Base-by-base conservation (phyloP, 1,284 basidiomycete species). In the Tilletia caries region DNA sequence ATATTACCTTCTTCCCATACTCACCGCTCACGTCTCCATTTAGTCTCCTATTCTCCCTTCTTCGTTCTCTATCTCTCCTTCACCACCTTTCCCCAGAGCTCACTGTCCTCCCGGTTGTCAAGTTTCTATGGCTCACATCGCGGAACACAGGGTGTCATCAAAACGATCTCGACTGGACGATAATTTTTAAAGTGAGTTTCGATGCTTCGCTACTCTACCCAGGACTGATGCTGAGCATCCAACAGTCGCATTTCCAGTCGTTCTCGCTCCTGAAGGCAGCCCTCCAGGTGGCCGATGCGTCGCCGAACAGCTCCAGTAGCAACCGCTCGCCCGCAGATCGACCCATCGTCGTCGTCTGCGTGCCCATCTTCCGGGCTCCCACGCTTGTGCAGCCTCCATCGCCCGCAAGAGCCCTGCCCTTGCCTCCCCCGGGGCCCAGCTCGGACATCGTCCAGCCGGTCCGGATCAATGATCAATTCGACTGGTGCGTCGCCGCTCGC, bases 261-360 rank as follows among this genome's bases (percentile, higher is more conserved):
- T 72, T 83, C 48, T 73, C 72, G 48, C 74, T 83, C n/a, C 76
- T 83, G 75, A 79, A 80, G 69, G 77, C 81, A 15, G 79, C 79
- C 13, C 68, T 81, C n/a, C 71, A 76, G 66, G 68, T 37, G 66
- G 41, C 29, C 44, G 64, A 12, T 37, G 48, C 48, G 8, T 23
- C 25, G 10, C 48, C 48, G 1, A n/a, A 8, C n/a, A 23, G 8
- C 48, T 23, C 50, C 43, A 29, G 10, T 25, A 25, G 23, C 54
- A 50, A 64, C 27, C 41, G 44, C 20, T 48, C 54, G 12, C 20
- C 54, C 54, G 54, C 54, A 25, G 54, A 71, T 71, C 67, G 71
- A 32, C 75, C 75, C 46, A 79, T 77, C 71, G 73, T 81, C 58
- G 75, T 81, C 58, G 78, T 77, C 3, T 79, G 78, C 65, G 76